Conservation (phyloP, 2,329 filamentous ascomycete species). For the Aspergillus quadricinctus region DNA sequence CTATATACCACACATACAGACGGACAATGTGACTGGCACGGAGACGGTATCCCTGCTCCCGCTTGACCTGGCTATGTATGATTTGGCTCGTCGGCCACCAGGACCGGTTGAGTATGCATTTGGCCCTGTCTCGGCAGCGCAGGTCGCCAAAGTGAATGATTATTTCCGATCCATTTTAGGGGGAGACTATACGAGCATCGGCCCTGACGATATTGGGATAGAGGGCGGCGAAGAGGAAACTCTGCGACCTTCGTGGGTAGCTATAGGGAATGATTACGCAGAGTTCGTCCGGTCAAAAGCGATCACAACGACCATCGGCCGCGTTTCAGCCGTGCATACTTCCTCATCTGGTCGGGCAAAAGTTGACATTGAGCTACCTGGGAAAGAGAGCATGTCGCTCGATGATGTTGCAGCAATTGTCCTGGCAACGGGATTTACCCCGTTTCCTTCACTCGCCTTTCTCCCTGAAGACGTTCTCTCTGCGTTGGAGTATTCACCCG, state of each 20-base stretch:
- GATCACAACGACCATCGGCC: constrained; percentile 51
- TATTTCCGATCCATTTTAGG: constrained; percentile 44
- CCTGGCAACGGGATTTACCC: constrained; percentile 70
- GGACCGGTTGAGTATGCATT: constrained; percentile 59
- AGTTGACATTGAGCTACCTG: constrained; percentile 34
- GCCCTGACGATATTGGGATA: constrained; percentile 29
- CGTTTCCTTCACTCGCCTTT: constrained; percentile 60
- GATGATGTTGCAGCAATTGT: constrained; percentile 63
- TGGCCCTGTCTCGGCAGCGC: constrained; percentile 59
- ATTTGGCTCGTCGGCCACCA: constrained; percentile 58
- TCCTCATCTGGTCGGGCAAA: constrained; percentile 4
- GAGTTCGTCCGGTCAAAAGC: constrained; percentile 67
- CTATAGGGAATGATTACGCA: constrained; percentile 66
- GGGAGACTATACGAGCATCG: constrained; percentile 40
- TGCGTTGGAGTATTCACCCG: constrained; percentile 54
- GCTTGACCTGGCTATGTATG: constrained; percentile 68
- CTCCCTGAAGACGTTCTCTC: constrained; percentile 55
- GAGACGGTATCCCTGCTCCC: constrained; percentile 59
- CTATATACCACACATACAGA: constrained; percentile 35
- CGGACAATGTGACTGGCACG: constrained; percentile 1
- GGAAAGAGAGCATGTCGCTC: constrained; percentile 42
- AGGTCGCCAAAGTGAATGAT: constrained; percentile 52
- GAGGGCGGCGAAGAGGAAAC: constrained; percentile 38
- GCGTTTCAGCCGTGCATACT: constrained; percentile 15
- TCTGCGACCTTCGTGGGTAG: constrained; percentile 59